These are phyloP conservation scores for Boechera divaricarpa DNA, from an alignment of 345 rosid genomes.

Conservation along the genomic window DNA sequence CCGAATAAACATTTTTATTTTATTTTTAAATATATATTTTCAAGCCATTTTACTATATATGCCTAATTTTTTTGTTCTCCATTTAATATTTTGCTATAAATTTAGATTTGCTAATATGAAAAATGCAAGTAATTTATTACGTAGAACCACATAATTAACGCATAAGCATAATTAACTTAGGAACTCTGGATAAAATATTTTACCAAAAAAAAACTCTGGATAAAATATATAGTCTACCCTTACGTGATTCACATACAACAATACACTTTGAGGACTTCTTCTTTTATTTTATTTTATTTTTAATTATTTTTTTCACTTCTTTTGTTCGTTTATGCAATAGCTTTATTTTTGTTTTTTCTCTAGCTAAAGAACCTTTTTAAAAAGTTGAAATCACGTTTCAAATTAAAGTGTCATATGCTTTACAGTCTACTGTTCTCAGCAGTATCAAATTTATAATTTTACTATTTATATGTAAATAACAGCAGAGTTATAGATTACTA, in stretches of 20 bases:
- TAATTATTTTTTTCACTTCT: neutral
- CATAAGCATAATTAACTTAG: neutral
- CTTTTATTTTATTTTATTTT: neutral
- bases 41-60: neutral
- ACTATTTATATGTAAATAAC: neutral
- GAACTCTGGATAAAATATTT: neutral
- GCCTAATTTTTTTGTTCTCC: neutral
- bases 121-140: neutral
- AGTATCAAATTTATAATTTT: neutral
- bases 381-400: slow-evolving; percentile 27
- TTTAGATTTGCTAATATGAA: neutral
- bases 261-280: slow-evolving; percentile 1
- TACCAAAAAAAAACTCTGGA: neutral
- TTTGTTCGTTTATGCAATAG: slow-evolving; percentile 25
- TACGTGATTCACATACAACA: neutral
- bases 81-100: neutral
- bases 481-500: neutral
- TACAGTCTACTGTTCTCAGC: slow-evolving; percentile 2
- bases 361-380: slow-evolving; percentile 33
- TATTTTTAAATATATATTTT: neutral
- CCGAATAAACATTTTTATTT: neutral
- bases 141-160: neutral
- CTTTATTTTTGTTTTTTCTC: neutral
- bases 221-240: too few relatives aligned
- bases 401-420: slow-evolving; percentile 24